Evolutionary conservation across 805 yeast species (phyloP), one percentile per base, ranked within the genome.

Genomic region (Scheffersomyces stipitis): DNA sequence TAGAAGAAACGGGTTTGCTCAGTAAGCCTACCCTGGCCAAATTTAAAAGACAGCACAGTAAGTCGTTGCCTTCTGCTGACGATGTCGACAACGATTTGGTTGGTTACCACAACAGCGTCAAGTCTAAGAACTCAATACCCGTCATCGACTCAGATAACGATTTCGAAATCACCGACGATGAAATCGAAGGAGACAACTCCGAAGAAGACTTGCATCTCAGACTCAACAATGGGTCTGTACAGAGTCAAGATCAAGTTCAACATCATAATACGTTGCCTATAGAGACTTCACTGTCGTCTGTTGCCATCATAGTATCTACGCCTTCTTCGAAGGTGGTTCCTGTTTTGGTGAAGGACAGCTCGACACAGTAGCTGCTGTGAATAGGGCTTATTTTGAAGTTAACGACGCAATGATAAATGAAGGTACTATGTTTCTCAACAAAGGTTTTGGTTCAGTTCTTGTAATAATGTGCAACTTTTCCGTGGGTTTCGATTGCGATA

Each of bases 91-190:
- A 59, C 16, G 73, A 71, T 45, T 46, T 65, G 37, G 56, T 62
- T 8, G 69, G 71, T 53, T 47, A 56, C 64, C 60, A 43, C 46
- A 62, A 33, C 42, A 54, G 45, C 40, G 52, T 17, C 59, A 42
- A 34, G 15, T n/a, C 73, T 60, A 56, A 62, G 64, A n/a, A n/a
- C n/a, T 59, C 34, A n/a, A 26, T 69, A 35, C 69, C 78, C 0
- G 46, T 73, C 28, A 69, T 78, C 5, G 73, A 73, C 18, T 67
- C 70, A n/a, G 73, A 66, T 37, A 62, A 66, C 22, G 69, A 66
- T 33, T 66, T 62, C 34, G 64, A 52, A 27, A 44, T 56, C 12
- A 51, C 60, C 15, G 66, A 62, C 40, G 57, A 50, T 29, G 60
- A 46, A 17, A 41, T 41, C 18, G 41, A 41, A 15, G 15, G 29